Base-by-base conservation (phyloP, 2,329 filamentous ascomycete species). In the Calonectria pteridis region DNA sequence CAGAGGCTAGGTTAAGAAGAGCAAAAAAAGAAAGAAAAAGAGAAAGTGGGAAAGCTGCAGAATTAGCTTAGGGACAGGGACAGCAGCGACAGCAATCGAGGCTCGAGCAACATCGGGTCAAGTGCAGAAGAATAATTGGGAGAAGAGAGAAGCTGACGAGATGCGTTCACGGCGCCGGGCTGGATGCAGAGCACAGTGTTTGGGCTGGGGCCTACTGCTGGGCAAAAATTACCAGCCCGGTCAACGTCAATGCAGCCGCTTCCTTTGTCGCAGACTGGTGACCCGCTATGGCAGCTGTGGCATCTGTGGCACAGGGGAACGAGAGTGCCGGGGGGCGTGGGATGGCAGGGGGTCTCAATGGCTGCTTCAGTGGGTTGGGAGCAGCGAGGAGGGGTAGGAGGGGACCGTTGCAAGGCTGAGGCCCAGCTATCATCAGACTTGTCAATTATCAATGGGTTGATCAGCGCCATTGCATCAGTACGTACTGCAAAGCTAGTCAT, bases 211-310 rank as follows among this genome's bases (percentile, higher is more conserved):
- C 55, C 58, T 64, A 13, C 37, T 73, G 71, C 71, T 73, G 71
- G 71, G 66, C 71, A 73, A 73, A 72, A 72, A 65, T 69, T 69
- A 65, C 63, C 58, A 59, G 65, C 65, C 49, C 70, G 31, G 49
- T 62, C 55, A 51, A 49, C 40, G 37, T 69, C 55, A 69, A 69
- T 69, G 67, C 67, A 69, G 67, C 40, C 55, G 59, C 46, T 33
- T 37, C 58, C 46, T 55, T 53, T 43, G 67, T 70, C 67, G 67
- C 67, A 62, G 67, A 62, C 58, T 33, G 63, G 62, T 49, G 51
- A 46, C 69, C 33, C 63, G 40, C 62, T 66, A 65, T 72, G 70
- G 70, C 55, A 62, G 63, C 67, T 70, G 59, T 64, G 59, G 59
- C 59, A 64, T 33, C 59, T 67, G 69, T 71, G 69, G 69, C 69